Conservation (phyloP, 352 stramenopile genomes). For the Pythium monospermum region DNA sequence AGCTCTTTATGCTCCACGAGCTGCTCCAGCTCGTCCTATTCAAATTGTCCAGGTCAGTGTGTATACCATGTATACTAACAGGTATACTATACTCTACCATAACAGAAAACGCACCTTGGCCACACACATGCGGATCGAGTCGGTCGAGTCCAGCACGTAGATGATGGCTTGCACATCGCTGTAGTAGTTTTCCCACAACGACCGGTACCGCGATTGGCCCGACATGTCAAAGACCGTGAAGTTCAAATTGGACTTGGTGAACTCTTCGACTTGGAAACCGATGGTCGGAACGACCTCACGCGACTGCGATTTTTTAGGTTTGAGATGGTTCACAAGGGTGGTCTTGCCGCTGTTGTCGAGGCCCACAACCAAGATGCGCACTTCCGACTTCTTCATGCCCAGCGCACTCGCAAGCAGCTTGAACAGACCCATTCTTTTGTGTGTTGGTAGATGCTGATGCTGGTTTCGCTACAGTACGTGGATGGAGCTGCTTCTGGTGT, state of each 20-base stretch:
- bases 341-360: conserved; percentile 91
- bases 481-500: not conserved
- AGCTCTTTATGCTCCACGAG: conserved; percentile 81
- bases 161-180: conserved; percentile 84
- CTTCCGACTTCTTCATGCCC: conserved; percentile 77
- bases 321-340: conserved; percentile 90
- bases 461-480: too few relatives aligned
- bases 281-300: conserved; percentile 87
- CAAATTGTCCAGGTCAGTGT: not conserved
- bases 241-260: conserved; percentile 88
- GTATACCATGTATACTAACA: not conserved
- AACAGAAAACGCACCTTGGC: conserved; percentile 33
- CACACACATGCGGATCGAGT: conserved; percentile 82
- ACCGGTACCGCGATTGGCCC: conserved; percentile 74
- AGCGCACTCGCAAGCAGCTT: conserved; percentile 73
- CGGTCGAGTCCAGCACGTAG: conserved; percentile 87
- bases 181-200: conserved; percentile 87
- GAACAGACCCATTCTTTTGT: conserved; percentile 83
- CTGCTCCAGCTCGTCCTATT: conserved; percentile 77
- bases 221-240: conserved; percentile 92
- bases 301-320: conserved; percentile 81
- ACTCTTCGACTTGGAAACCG: conserved; percentile 88
- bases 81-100: not conserved
- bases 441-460: not conserved
- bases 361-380: conserved; percentile 86